A percentile compares a stretch with the other conserved stretches of the same genome.
These are phyloP conservation scores for Boletus sp. DNA, from an alignment of 768 basidiomycete species.

Conservation along the genomic window DNA sequence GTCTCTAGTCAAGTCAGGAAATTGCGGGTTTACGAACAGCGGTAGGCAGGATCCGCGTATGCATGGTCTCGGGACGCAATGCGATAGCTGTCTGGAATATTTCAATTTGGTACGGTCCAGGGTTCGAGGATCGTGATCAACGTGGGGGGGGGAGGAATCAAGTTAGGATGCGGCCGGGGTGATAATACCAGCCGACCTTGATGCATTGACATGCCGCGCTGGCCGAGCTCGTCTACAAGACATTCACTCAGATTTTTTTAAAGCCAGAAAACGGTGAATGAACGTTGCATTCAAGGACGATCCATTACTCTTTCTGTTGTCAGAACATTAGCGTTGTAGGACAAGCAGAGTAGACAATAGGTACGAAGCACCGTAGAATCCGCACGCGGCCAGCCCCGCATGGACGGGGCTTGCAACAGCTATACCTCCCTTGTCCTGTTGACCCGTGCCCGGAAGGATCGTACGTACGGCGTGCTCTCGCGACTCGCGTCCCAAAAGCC, in stretches of 20 bases:
- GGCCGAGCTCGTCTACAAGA: neutral
- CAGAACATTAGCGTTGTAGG: neutral
- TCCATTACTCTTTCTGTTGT: neutral
- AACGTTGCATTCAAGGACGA: neutral
- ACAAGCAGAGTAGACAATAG: neutral
- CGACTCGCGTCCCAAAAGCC: neutral
- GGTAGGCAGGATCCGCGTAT: neutral
- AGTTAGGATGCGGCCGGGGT: neutral
- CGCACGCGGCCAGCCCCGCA: neutral
- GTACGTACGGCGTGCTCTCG: neutral
- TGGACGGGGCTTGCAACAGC: neutral
- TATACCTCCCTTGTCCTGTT: neutral
- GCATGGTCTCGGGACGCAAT: neutral
- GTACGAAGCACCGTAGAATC: neutral
- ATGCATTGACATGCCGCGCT: too few relatives aligned
- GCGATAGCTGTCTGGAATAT: neutral
- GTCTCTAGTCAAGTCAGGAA: neutral
- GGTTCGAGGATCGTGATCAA: neutral
- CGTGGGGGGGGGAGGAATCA: neutral
- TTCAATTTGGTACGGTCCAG: neutral
- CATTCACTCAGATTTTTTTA: neutral
- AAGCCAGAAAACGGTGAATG: too few relatives aligned
- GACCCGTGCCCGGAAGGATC: neutral
- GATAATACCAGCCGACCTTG: too few relatives aligned
- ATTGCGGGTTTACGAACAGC: neutral